Conservation (phyloP, 371 early-diverging fungal species). For the Lichtheimia ramosa region DNA sequence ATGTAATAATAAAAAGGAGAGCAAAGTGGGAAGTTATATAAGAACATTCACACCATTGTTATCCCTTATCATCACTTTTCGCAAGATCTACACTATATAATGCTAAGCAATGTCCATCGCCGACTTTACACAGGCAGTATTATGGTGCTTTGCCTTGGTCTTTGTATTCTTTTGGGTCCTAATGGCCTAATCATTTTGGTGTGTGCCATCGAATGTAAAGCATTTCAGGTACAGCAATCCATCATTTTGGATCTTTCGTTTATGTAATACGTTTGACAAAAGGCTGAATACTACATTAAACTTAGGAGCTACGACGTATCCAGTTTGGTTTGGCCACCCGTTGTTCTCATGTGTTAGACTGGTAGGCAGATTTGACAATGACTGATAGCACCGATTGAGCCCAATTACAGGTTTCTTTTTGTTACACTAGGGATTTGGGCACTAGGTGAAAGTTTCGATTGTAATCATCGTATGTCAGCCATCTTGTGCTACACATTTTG, state of each 20-base stretch:
- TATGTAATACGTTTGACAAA: not conserved
- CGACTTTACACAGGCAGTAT: not conserved
- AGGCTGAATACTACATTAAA: conserved; percentile 6
- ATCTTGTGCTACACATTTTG: conserved; percentile 4
- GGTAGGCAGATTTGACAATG: not conserved
- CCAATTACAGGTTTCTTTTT: not conserved
- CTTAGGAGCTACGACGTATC: conserved; percentile 3
- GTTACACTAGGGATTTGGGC: not conserved
- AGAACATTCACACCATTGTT: not conserved
- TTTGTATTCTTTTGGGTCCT: not conserved
- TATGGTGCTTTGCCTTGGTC: not conserved
- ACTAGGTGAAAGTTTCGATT: not conserved
- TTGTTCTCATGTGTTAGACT: not conserved
- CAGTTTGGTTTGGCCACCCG: not conserved
- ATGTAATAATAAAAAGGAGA: not conserved
- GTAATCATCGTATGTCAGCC: not conserved
- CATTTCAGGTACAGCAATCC: conserved; percentile 18
- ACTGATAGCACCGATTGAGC: not conserved
- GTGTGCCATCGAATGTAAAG: conserved; percentile 16
- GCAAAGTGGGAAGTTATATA: not conserved
- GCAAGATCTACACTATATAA: not conserved
- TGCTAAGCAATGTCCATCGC: not conserved
- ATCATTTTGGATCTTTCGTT: not conserved
- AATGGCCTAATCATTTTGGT: conserved; percentile 9
- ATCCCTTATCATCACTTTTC: not conserved